Evolutionary conservation across 2,329 filamentous ascomycete genomes (phyloP).

Genomic region (Cordyceps militaris): DNA sequence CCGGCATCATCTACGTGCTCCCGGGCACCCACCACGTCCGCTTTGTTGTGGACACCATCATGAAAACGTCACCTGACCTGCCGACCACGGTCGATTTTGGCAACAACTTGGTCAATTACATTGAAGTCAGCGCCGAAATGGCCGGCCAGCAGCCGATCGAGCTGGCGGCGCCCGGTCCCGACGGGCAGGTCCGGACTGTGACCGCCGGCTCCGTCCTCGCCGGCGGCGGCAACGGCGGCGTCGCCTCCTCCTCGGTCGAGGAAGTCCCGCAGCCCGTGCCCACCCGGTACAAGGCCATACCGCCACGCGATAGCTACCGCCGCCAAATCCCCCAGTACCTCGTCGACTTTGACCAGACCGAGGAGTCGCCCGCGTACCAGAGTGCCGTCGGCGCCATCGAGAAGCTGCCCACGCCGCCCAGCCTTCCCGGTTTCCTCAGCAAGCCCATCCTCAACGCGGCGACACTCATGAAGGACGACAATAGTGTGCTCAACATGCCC

Average conservation of each 20-base stretch:
- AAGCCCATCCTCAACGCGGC: constrained; percentile 92
- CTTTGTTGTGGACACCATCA: constrained; percentile 89
- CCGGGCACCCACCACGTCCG: constrained; percentile 95
- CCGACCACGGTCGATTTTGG: constrained; percentile 97
- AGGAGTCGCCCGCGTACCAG: constrained; percentile 68
- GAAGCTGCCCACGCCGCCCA: constrained; percentile 76
- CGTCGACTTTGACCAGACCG: constrained; percentile 75
- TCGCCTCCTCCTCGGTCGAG: constrained; percentile 26
- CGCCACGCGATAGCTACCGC: constrained; percentile 56
- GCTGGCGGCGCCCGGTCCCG: constrained; percentile 21
- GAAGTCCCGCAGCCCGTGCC: constrained; percentile 37
- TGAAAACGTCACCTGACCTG: constrained; percentile 78
- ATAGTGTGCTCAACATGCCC: constrained; percentile 91
- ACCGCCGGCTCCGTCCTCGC: constrained; percentile 18
- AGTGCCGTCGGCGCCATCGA: constrained; percentile 68
- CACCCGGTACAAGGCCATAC: constrained; percentile 43
- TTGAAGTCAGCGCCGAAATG: constrained; percentile 81
- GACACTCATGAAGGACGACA: constrained; percentile 93
- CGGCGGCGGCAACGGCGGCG: constrained; percentile 17
- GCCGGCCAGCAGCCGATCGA: constrained; percentile 34
- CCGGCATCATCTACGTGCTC: constrained; percentile 72
- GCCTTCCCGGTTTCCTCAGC: constrained; percentile 80
- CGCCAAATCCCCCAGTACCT: constrained; percentile 76
- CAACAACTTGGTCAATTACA: constrained; percentile 97
- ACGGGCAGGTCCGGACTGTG: constrained; percentile 26